Percentiles rank a stretch among this genome's conserved stretches.
These are phyloP conservation scores for Acacia melanoxylon DNA, from an alignment of 306 rosid genomes.

Conservation along the genomic window DNA sequence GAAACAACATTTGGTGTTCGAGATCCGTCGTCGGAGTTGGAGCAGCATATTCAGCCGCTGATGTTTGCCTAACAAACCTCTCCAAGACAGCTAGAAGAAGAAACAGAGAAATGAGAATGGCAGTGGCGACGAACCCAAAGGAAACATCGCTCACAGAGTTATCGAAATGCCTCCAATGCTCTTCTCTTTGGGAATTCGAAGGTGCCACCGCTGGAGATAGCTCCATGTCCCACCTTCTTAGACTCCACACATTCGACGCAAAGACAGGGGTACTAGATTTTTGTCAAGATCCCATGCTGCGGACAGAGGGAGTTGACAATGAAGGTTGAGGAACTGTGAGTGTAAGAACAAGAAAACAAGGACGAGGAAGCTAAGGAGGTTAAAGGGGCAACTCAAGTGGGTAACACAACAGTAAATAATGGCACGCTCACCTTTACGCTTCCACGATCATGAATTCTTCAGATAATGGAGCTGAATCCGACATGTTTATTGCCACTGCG, in stretches of 20 bases:
- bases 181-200: conserved; percentile 45
- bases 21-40: conserved; percentile 43
- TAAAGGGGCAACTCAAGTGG: background rate
- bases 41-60: conserved; percentile 35
- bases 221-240: conserved; percentile 34
- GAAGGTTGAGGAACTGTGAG: background rate
- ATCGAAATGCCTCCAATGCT: conserved; percentile 56
- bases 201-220: conserved; percentile 45
- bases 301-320: background rate
- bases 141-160: conserved; percentile 62
- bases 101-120: conserved; percentile 73
- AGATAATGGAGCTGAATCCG: background rate
- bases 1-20: conserved; percentile 40
- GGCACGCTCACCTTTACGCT: background rate
- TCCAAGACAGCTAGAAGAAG: conserved; percentile 75
- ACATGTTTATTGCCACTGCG: background rate
- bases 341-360: background rate
- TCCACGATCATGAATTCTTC: background rate
- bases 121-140: conserved; percentile 78
- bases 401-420: background rate
- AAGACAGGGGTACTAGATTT: background rate
- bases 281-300: background rate
- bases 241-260: conserved; percentile 33
- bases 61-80: conserved; percentile 59
- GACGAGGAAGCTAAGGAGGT: background rate